Evolutionary conservation across 306 rosid genomes (phyloP), one percentile per base, ranked within the genome.

Genomic region (Vachellia collinsii): DNA sequence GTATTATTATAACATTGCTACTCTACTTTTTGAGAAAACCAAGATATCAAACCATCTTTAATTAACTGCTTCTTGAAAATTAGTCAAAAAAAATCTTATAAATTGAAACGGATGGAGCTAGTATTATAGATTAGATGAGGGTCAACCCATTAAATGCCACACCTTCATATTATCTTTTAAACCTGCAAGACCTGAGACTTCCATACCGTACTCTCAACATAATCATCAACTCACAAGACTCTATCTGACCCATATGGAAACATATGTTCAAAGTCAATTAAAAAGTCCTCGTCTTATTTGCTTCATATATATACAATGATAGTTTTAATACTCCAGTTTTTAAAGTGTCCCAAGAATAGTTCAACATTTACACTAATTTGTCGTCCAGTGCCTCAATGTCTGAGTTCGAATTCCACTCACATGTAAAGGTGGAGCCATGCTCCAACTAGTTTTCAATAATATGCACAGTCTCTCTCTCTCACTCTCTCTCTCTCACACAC

Each of bases 101-200:
- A 19, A 4, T 19, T 53, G 23, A 17, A 53, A 6, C 14, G 0
- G 10, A 17, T 5, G 22, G 7, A 51, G 17, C 34, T 29, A 41
- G 43, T 41, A 8, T 9, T 43, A 29, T 2, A 43, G 47, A 9
- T n/a, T n/a, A 20, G 29, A 56, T 20, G 8, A 67, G 14, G 43
- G 70, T 68, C 44, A 69, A 69, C 76, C 70, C 59, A 78, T 64
- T 62, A 43, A 76, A 48, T 29, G 67, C 76, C 77, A 14, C 72
- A 22, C 50, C 48, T 69, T 69, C 74, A 4, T 80, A 59, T 20
- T 19, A 16, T 72, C 19, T 67, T 75, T 58, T 75, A 6, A 75
- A 48, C 53, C 56, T 66, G 69, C 10, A 51, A 81, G 68, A 19
- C 19, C 34, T 74, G 62, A 54, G 47, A 63, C 59, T 47, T 69